Evolutionary conservation across 2,329 filamentous ascomycete species (phyloP).

Genomic region (Rhinocladiella similis): DNA sequence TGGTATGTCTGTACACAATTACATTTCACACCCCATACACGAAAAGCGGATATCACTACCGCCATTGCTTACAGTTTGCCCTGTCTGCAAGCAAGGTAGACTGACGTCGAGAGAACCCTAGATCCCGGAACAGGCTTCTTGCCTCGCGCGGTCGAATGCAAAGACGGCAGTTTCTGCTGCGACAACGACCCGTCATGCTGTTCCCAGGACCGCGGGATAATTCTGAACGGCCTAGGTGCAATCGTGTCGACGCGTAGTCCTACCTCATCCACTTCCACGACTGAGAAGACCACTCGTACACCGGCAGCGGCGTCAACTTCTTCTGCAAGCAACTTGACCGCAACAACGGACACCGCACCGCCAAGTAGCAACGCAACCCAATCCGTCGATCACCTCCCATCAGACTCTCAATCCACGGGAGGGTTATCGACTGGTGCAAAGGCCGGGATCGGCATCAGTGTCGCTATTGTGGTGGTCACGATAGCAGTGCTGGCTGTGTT

Average conservation of each 20-base stretch:
- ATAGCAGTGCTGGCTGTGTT: background rate
- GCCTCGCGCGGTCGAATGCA: background rate
- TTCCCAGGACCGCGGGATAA: background rate
- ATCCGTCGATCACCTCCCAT: background rate
- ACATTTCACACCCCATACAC: too few species aligned
- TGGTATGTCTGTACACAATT: background rate
- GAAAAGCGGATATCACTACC: too few species aligned
- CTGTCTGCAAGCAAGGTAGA: background rate
- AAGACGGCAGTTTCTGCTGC: conserved; percentile 2
- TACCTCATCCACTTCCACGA: background rate
- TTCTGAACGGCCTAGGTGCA: background rate
- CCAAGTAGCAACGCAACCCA: background rate
- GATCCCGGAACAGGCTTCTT: conserved; percentile 2
- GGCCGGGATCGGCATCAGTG: background rate
- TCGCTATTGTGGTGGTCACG: background rate
- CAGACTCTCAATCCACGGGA: background rate
- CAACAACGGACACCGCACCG: background rate
- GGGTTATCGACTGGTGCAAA: background rate
- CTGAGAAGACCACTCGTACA: background rate
- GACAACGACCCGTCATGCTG: conserved; percentile 3
- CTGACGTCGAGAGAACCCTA: background rate
- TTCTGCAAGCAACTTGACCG: too few species aligned
- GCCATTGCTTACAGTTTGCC: background rate
- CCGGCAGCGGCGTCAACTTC: too few species aligned
- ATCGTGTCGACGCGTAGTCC: conserved; percentile 1